Evolutionary conservation across 257 asterid species (phyloP).

Genomic region (Fraxinus anomala): DNA sequence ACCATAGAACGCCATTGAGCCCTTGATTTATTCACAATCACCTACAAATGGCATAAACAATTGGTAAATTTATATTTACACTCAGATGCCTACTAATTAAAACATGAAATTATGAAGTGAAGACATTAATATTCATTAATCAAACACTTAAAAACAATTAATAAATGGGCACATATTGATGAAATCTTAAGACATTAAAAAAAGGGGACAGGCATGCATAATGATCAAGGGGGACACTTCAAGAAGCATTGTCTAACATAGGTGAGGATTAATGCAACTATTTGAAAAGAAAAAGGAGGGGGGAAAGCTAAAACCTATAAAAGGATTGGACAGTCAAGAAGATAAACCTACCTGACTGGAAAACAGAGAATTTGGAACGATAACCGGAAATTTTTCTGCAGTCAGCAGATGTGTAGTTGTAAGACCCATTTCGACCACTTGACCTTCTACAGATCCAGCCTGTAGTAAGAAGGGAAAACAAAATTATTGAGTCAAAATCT

Average conservation of each 20-base stretch:
- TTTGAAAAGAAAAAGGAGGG: background rate
- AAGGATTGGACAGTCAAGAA: slow-evolving; percentile 1
- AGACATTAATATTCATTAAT: background rate
- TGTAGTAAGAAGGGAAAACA: slow-evolving; percentile 34
- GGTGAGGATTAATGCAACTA: background rate
- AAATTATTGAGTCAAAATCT: background rate
- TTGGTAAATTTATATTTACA: background rate
- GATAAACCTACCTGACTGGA: slow-evolving; percentile 71
- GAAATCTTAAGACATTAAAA: slow-evolving; percentile 10
- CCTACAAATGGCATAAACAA: slow-evolving; percentile 46
- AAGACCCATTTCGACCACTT: slow-evolving; percentile 88
- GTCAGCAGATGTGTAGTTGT: slow-evolving; percentile 83
- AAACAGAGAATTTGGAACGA: slow-evolving; percentile 89
- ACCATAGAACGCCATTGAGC: slow-evolving; percentile 68
- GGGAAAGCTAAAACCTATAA: background rate
- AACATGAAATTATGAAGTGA: slow-evolving; percentile 19
- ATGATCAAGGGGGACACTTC: background rate
- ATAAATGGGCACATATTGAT: background rate
- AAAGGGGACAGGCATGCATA: background rate
- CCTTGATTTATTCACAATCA: slow-evolving; percentile 87
- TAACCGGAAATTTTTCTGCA: slow-evolving; percentile 82
- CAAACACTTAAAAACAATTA: slow-evolving; percentile 10
- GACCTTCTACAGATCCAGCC: slow-evolving; percentile 99
- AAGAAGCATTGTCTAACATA: background rate
- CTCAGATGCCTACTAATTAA: background rate